Percentiles rank a stretch among this genome's conserved stretches.
Conservation (phyloP, 75 land plant species). For the Pinus tabuliformis region DNA sequence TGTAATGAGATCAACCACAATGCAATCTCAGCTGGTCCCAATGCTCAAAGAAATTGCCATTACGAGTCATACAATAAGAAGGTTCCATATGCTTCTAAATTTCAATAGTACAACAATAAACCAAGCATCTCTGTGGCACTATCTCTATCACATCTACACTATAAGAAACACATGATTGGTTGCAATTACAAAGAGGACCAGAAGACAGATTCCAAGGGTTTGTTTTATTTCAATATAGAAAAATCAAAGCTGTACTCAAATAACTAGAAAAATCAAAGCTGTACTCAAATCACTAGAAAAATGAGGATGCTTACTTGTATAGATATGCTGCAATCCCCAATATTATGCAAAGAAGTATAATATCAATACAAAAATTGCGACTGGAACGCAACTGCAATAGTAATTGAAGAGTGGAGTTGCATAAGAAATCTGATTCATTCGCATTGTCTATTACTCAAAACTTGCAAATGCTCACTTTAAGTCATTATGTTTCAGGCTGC, state of each 20-base stretch:
- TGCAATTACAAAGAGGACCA: no score
- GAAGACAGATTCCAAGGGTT: no score
- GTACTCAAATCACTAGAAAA: not conserved
- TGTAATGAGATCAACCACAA: no score
- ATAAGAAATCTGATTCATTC: not conserved
- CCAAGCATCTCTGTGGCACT: no score
- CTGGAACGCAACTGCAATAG: slow-evolving; percentile 76
- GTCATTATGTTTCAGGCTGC: not conserved
- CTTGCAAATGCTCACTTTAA: not conserved
- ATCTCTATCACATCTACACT: no score
- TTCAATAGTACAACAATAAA: no score
- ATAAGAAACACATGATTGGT: no score
- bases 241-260: not conserved
- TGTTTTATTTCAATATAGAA: not conserved
- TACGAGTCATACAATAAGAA: no score
- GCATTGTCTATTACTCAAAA: not conserved
- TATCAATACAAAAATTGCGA: slow-evolving; percentile 81
- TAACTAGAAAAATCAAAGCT: not conserved
- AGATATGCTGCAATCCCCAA: slow-evolving; percentile 81
- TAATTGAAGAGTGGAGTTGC: not conserved
- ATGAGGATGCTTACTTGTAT: slow-evolving; percentile 58
- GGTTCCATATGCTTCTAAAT: no score
- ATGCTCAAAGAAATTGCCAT: no score
- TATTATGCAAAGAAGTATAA: slow-evolving; percentile 70
- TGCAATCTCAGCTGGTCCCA: no score